phyloP scores from a whole-genome alignment of 805 yeast genomes.

The Lachancea sp. region DNA sequence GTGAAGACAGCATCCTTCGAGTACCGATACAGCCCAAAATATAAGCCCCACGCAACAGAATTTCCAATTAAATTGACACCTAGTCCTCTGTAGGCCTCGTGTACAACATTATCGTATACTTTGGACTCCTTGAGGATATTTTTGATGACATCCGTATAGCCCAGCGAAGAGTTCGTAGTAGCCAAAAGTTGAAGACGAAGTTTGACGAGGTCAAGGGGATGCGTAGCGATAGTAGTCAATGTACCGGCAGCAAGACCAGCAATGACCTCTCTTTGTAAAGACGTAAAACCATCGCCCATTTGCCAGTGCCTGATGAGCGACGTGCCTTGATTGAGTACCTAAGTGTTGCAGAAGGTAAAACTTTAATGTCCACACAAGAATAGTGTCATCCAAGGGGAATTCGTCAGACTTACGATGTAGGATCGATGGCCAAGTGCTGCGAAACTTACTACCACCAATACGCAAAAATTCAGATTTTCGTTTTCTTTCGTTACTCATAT shows the following conservation, averaged over 20 bases:
- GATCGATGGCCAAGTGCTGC: too few species aligned
- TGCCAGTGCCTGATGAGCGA: neutral
- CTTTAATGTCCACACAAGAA: neutral
- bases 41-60: constrained; percentile 81
- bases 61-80: constrained; percentile 78
- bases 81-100: constrained; percentile 63
- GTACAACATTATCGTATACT: constrained; percentile 13
- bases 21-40: constrained; percentile 69
- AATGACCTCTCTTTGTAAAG: constrained; percentile 46
- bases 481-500: constrained; percentile 6
- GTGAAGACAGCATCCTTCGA: constrained; percentile 40
- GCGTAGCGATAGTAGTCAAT: constrained; percentile 70
- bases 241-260: constrained; percentile 81
- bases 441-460: neutral
- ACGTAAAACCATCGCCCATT: constrained; percentile 10
- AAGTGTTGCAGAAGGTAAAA: too few species aligned
- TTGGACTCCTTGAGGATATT: constrained; percentile 17
- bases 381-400: neutral
- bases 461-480: neutral
- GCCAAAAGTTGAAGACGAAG: constrained; percentile 66
- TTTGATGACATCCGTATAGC: constrained; percentile 24
- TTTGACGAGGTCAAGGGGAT: constrained; percentile 85
- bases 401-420: neutral
- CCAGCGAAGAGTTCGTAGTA: constrained; percentile 23
- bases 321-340: neutral